Conservation (phyloP, 495 filamentous ascomycete species). For the Lasiosphaeria miniovina region DNA sequence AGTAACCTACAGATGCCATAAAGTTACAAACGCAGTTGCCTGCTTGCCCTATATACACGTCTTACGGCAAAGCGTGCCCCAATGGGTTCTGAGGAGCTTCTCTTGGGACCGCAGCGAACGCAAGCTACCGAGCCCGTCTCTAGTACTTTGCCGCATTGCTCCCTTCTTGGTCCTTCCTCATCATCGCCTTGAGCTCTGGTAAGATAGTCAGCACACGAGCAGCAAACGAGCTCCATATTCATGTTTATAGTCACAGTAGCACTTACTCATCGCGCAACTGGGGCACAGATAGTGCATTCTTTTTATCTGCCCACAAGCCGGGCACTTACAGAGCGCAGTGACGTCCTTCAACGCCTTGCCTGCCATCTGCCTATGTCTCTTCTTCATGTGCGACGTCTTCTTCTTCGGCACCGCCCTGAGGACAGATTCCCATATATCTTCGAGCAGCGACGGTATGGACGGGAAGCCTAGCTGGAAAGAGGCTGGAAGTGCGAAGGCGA, state of each 20-base stretch:
- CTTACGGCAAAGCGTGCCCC: too few relatives aligned
- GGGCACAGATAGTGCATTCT: constrained; percentile 84
- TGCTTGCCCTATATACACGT: too few relatives aligned
- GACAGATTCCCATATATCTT: constrained; percentile 85
- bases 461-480: constrained; percentile 54
- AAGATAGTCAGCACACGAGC: constrained; percentile 13
- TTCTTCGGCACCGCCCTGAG: constrained; percentile 96
- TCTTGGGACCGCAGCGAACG: not conserved
- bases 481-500: constrained; percentile 51
- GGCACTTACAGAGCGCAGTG: constrained; percentile 77
- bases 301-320: constrained; percentile 83
- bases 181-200: constrained; percentile 35
- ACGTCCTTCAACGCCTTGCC: constrained; percentile 93
- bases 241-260: not conserved
- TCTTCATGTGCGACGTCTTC: constrained; percentile 97
- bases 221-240: too few relatives aligned
- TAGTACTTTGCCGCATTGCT: constrained; percentile 8
- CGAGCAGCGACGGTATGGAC: constrained; percentile 53
- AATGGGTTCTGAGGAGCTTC: not conserved
- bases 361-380: constrained; percentile 85
- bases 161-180: constrained; percentile 24
- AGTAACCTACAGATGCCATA: too few relatives aligned
- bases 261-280: constrained; percentile 57
- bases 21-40: too few relatives aligned
- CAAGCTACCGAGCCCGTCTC: not conserved